Conservation (phyloP, 2,329 filamentous ascomycete species). For the Dactylellina sp. region DNA sequence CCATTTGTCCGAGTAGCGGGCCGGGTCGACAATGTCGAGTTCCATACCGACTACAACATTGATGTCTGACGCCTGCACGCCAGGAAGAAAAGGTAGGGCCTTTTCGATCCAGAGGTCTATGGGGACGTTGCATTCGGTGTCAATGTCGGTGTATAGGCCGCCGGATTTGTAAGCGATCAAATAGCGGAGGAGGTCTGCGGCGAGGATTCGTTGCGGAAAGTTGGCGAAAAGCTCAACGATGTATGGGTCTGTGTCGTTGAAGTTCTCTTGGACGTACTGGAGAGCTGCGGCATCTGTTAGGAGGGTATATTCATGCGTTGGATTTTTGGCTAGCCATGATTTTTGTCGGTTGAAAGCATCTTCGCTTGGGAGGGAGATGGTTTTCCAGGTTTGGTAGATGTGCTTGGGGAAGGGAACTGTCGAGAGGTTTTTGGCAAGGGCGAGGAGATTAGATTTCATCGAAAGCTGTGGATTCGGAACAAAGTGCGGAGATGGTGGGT, state of each 20-base stretch:
- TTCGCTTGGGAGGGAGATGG: slow-evolving; percentile 30
- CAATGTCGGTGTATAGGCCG: slow-evolving; percentile 46
- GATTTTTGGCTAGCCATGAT: slow-evolving; percentile 32
- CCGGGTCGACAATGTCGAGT: slow-evolving; percentile 34
- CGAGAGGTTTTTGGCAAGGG: slow-evolving; percentile 14
- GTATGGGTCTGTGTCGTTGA: slow-evolving; percentile 45
- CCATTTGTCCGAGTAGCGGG: slow-evolving; percentile 34
- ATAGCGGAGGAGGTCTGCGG: slow-evolving; percentile 44
- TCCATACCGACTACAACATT: slow-evolving; percentile 48
- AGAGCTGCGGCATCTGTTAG: slow-evolving; percentile 37
- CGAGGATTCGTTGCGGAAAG: slow-evolving; percentile 45
- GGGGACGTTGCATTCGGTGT: slow-evolving; percentile 40
- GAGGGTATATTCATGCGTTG: slow-evolving; percentile 42
- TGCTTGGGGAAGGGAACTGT: slow-evolving; percentile 32
- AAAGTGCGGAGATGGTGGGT: slow-evolving; percentile 2
- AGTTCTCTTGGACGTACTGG: slow-evolving; percentile 31
- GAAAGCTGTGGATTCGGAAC: neutral
- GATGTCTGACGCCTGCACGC: slow-evolving; percentile 7
- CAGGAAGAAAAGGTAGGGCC: slow-evolving; percentile 3
- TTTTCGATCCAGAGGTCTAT: slow-evolving; percentile 33
- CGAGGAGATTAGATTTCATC: slow-evolving; percentile 10
- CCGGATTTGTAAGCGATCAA: slow-evolving; percentile 42
- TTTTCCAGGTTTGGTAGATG: slow-evolving; percentile 55
- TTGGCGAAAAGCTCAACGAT: slow-evolving; percentile 37
- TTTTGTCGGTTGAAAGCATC: slow-evolving; percentile 26